Base-by-base conservation (phyloP, 306 rosid species). In the Carpinus fangiana region DNA sequence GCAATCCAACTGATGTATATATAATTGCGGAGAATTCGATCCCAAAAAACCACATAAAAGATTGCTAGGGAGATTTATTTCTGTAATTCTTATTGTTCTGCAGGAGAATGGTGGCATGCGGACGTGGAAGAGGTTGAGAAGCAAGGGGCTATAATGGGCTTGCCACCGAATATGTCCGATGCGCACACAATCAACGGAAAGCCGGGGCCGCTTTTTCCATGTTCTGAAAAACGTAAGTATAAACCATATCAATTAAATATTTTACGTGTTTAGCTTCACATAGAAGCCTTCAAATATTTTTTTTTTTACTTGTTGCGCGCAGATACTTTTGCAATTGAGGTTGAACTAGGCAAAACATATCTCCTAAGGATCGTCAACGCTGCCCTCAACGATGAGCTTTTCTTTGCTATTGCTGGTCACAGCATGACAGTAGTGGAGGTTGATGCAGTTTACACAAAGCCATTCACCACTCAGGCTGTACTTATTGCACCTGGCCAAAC, bases 171-270 rank as follows among this genome's bases (percentile, higher is more conserved):
- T 64, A 87, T 90, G 87, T 93, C 97, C 1, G 98, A 93, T 84
- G 98, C 93, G 4, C 98, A 93, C 87, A 90, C 97, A 5, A 93
- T 93, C 77, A 93, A 91, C n/a, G 97, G 98, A 8, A 93, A 93
- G 83, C 94, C 98, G 14, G 98, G 98, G 79, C 93, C 98, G 18
- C 89, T 93, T 73, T 93, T 93, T 84, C 97, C 98, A 55, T 91
- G 98, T 82, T 84, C 94, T 0, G 92, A 93, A 85, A 93, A 91
- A 84, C 89, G 98, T 93, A 87, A 91, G 85, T 28, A 38, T 1
- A 8, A 41, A 41, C 1, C 0, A 6, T 41, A 7, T 41, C 8
- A 6, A 7, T 41, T 41, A 41, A 41, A 41, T 41, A 41, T 41
- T 41, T 5, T 5, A 38, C 6, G 3, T 31, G 34, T 31, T 31